Evolutionary conservation across 192 early-diverging fungal species (phyloP).

Genomic region (Irineochytrium annulatum): DNA sequence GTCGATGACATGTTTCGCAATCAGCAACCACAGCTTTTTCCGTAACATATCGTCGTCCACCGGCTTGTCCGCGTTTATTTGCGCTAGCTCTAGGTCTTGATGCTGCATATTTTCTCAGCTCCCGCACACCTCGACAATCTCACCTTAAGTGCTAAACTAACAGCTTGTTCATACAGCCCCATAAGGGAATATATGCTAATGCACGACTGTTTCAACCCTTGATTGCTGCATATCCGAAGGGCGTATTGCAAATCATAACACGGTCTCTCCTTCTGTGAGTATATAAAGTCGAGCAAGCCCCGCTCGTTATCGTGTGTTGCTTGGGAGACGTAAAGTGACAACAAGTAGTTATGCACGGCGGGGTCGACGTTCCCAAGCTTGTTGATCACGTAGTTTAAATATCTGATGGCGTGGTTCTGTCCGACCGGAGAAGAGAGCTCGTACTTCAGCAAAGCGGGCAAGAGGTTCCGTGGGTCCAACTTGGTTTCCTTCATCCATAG

Average conservation of each 20-base stretch:
- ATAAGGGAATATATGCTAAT: conserved; percentile 86
- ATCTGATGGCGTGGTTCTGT: conserved; percentile 84
- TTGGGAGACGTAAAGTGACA: conserved; percentile 71
- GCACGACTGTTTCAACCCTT: conserved; percentile 77
- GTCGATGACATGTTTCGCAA: conserved; percentile 86
- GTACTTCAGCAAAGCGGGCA: conserved; percentile 77
- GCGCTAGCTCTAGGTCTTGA: conserved; percentile 82
- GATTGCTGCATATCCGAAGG: conserved; percentile 80
- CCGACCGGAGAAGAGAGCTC: not conserved
- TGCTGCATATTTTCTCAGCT: conserved; percentile 39
- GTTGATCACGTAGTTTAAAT: conserved; percentile 78
- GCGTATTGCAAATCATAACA: conserved; percentile 91
- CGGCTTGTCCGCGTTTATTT: conserved; percentile 90
- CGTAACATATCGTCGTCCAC: conserved; percentile 77
- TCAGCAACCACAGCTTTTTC: conserved; percentile 89
- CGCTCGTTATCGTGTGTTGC: conserved; percentile 50
- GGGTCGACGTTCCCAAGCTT: conserved; percentile 76
- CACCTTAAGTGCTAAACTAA: conserved; percentile 82
- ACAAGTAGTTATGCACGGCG: conserved; percentile 89
- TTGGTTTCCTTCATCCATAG: conserved; percentile 81
- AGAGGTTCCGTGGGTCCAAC: conserved; percentile 75
- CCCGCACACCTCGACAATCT: too few relatives aligned
- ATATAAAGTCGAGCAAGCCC: conserved; percentile 73
- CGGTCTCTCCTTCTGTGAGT: conserved; percentile 24
- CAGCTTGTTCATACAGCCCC: conserved; percentile 87